phyloP scores from a whole-genome alignment of 441 rosid species.

The Syzygium malaccense region DNA sequence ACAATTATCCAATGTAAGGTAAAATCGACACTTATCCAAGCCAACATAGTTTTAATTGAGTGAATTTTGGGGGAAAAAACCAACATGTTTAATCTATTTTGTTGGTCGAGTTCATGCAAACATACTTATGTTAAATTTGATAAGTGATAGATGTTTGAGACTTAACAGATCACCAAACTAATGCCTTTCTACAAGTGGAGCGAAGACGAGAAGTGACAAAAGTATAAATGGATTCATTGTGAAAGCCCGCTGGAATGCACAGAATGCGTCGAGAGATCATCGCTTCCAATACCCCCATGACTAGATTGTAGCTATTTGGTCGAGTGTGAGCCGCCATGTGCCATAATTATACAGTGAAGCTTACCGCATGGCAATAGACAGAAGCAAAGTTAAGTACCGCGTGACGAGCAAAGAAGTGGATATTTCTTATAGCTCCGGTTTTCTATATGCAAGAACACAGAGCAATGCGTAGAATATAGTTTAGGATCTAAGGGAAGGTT shows the following conservation, averaged over 20 bases:
- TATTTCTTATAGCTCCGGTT: neutral
- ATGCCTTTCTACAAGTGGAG: neutral
- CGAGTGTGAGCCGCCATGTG: neutral
- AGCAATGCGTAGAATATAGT: neutral
- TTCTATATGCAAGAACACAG: neutral
- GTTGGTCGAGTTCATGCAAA: neutral
- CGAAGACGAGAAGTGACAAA: neutral
- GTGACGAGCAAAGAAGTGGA: neutral
- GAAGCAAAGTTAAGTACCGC: neutral
- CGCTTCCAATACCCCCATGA: neutral
- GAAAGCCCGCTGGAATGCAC: neutral
- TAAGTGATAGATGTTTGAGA: neutral
- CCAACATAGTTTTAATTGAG: too few species aligned
- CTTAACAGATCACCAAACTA: neutral
- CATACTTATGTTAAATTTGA: neutral
- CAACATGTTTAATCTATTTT: neutral
- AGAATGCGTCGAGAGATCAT: neutral
- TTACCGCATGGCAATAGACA: neutral
- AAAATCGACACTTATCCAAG: too few species aligned
- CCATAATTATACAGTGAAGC: neutral
- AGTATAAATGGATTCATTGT: too few species aligned
- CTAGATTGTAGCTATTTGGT: neutral
- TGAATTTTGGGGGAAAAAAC: too few species aligned
- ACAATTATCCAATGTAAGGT: too few species aligned
- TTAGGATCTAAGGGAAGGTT: neutral